Conservation (phyloP, 345 rosid species). For the Gynandropsis gynandra region DNA sequence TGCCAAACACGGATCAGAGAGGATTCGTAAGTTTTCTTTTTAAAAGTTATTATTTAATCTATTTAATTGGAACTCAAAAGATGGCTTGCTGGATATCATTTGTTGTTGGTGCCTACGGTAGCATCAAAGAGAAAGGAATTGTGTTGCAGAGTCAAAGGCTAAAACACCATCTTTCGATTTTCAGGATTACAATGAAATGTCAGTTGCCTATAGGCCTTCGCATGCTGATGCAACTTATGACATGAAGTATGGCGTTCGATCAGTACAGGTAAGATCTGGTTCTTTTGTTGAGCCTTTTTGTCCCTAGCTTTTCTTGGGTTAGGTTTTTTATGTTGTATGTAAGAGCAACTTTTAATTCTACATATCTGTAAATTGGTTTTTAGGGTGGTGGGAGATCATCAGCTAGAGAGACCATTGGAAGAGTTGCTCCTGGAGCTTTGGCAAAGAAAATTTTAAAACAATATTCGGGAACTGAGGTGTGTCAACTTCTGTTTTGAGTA, state of each 20-base stretch:
- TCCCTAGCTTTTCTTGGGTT: too few relatives aligned
- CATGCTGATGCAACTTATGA: constrained; percentile 99
- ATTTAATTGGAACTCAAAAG: background rate
- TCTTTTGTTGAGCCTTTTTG: too few relatives aligned
- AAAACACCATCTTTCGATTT: constrained; percentile 3
- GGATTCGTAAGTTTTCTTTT: constrained; percentile 79
- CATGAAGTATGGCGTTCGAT: constrained; percentile 97
- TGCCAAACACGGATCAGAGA: constrained; percentile 98
- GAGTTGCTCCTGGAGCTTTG: constrained; percentile 96
- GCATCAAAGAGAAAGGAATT: too few relatives aligned
- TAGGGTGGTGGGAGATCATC: constrained; percentile 99
- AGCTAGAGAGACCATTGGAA: constrained; percentile 96
- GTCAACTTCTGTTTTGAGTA: constrained; percentile 9
- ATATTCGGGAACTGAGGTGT: constrained; percentile 80
- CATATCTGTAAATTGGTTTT: constrained; percentile 10
- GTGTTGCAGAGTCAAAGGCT: too few relatives aligned
- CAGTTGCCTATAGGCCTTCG: constrained; percentile 90
- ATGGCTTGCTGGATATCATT: background rate
- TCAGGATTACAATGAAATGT: constrained; percentile 98
- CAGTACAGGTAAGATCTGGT: constrained; percentile 58
- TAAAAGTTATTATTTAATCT: too few relatives aligned
- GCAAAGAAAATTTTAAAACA: constrained; percentile 89
- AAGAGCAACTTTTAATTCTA: background rate
- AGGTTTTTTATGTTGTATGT: background rate
- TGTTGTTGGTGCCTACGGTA: background rate